Conservation (phyloP, 768 basidiomycete genomes). For the Lanmaoa pseudosensibilis region DNA sequence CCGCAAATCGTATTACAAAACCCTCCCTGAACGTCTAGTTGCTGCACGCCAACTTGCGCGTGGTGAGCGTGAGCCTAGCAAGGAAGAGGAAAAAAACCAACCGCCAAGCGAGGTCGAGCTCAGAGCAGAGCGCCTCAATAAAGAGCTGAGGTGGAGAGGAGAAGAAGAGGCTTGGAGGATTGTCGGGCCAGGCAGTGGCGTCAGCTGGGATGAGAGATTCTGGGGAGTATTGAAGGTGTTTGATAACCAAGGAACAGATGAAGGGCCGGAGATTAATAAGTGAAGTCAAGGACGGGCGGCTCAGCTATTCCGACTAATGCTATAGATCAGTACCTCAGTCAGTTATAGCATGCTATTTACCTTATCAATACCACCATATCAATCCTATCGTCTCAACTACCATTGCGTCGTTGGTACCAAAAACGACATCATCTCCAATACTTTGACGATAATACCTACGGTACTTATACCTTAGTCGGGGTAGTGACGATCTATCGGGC, state of each 20-base stretch:
- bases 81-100: slow-evolving; percentile 74
- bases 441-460: not conserved
- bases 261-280: not conserved
- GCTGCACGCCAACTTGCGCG: slow-evolving; percentile 74
- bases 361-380: not conserved
- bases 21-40: slow-evolving; percentile 62
- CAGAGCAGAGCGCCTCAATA: slow-evolving; percentile 82
- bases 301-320: not conserved
- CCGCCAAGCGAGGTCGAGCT: slow-evolving; percentile 89
- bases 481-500: not conserved
- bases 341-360: not conserved
- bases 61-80: slow-evolving; percentile 79
- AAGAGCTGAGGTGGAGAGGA: slow-evolving; percentile 82
- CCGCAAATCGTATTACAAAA: slow-evolving; percentile 74
- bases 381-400: not conserved
- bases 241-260: slow-evolving; percentile 37
- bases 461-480: not conserved
- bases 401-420: not conserved
- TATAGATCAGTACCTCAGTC: not conserved
- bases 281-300: not conserved
- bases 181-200: slow-evolving; percentile 58
- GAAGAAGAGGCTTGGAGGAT: slow-evolving; percentile 81
- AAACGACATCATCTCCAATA: not conserved
- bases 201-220: slow-evolving; percentile 80
- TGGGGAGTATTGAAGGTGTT: slow-evolving; percentile 61